phyloP scores from a whole-genome alignment of 73 alveolate genomes.

The Loxodes magnus region DNA sequence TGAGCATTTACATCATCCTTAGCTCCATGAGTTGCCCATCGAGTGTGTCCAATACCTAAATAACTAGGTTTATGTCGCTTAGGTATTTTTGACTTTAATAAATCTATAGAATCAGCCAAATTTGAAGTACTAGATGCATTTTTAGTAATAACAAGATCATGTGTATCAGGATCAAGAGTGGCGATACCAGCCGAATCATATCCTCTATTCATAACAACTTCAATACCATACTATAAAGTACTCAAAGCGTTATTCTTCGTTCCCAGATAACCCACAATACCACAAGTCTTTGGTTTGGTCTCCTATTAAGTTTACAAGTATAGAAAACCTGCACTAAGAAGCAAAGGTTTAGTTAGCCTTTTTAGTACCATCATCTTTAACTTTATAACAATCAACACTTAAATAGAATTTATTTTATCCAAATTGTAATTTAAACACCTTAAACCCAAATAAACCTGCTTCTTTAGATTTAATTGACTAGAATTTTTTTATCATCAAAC shows the following conservation, averaged over 20 bases:
- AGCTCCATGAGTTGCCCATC: constrained; percentile 94
- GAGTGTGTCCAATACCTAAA: constrained; percentile 81
- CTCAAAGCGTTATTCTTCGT: constrained; percentile 51
- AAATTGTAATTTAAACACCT: too few species aligned
- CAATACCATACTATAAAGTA: constrained; percentile 56
- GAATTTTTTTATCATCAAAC: too few species aligned
- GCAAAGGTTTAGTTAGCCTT: too few species aligned
- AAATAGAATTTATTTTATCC: too few species aligned
- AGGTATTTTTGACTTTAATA: constrained; percentile 37
- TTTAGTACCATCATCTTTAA: too few species aligned
- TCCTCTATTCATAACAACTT: constrained; percentile 66
- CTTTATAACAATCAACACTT: too few species aligned
- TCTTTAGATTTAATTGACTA: too few species aligned
- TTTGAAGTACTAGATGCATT: constrained; percentile 43
- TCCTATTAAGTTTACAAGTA: too few species aligned
- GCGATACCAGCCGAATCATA: constrained; percentile 85
- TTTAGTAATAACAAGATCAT: constrained; percentile 47
- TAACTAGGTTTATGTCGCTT: constrained; percentile 42
- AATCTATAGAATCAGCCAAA: constrained; percentile 68
- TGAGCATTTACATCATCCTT: constrained; percentile 78
- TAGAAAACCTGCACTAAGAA: too few species aligned
- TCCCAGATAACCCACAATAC: constrained; percentile 72
- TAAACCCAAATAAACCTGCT: too few species aligned
- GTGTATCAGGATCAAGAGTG: constrained; percentile 40
- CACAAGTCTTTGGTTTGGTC: too few species aligned